Evolutionary conservation across 345 rosid species (phyloP).

Genomic region (Luvunga scandens): DNA sequence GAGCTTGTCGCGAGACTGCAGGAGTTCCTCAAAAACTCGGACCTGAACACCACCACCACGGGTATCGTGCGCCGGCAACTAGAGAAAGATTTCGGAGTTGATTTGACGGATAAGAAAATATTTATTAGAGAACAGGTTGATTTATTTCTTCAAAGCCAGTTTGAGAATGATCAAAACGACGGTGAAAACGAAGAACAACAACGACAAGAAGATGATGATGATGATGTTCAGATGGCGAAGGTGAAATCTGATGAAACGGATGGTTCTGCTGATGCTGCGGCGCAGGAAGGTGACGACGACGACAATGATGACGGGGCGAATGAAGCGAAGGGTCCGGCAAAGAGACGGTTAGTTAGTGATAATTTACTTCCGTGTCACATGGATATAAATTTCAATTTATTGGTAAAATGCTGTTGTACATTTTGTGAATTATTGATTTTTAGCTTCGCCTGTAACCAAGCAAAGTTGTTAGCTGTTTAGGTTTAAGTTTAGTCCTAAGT

Average conservation of each 20-base stretch:
- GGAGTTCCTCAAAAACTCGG: conserved; percentile 38
- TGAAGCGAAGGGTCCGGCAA: conserved; percentile 13
- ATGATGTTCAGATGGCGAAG: conserved; percentile 22
- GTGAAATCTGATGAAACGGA: conserved; percentile 27
- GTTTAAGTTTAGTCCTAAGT: background rate
- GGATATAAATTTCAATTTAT: background rate
- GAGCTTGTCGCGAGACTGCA: conserved; percentile 36
- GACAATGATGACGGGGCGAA: conserved; percentile 13
- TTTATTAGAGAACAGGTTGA: conserved; percentile 52
- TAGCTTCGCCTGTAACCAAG: background rate
- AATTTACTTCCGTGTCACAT: background rate
- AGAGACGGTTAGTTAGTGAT: conserved; percentile 33
- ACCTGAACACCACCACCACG: conserved; percentile 49
- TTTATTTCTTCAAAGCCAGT: conserved; percentile 35
- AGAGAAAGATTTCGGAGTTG: conserved; percentile 45
- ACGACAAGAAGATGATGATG: background rate
- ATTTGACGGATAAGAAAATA: conserved; percentile 41
- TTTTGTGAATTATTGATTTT: background rate
- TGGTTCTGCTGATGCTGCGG: conserved; percentile 17
- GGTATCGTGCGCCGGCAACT: conserved; percentile 39
- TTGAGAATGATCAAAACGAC: conserved; percentile 24
- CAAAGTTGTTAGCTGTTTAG: background rate
- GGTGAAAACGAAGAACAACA: background rate
- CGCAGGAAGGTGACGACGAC: background rate
- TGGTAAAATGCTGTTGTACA: background rate